These are phyloP conservation scores for Calocybe gangraenosa DNA, from an alignment of 768 basidiomycete species.

Conservation along the genomic window DNA sequence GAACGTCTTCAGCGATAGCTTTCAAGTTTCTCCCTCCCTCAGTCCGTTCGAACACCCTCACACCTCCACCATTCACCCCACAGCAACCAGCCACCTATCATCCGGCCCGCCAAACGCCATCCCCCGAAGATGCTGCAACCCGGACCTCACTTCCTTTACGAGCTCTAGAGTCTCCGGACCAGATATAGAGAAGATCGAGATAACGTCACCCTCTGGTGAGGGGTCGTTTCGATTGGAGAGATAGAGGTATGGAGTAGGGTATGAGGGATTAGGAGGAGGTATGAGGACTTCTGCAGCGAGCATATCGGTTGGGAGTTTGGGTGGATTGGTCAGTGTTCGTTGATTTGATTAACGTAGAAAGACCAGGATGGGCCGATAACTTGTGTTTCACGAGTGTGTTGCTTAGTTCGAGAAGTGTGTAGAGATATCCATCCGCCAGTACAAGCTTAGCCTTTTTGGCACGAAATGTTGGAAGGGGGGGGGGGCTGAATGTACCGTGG, in stretches of 20 bases:
- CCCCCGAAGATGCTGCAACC: slow-evolving; percentile 65
- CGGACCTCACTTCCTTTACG: slow-evolving; percentile 61
- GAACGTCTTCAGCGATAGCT: slow-evolving; percentile 43
- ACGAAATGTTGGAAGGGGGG: not conserved
- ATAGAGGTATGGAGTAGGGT: slow-evolving; percentile 60
- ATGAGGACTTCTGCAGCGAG: slow-evolving; percentile 69
- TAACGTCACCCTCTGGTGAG: slow-evolving; percentile 62
- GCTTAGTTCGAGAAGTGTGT: slow-evolving; percentile 65
- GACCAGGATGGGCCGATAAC: slow-evolving; percentile 38
- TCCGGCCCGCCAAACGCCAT: slow-evolving; percentile 64
- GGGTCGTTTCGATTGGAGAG: slow-evolving; percentile 75
- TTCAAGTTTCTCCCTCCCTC: slow-evolving; percentile 54
- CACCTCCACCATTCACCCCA: slow-evolving; percentile 58
- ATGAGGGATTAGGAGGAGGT: slow-evolving; percentile 46
- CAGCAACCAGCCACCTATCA: slow-evolving; percentile 57
- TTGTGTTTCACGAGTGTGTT: slow-evolving; percentile 54
- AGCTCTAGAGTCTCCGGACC: slow-evolving; percentile 42
- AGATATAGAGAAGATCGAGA: slow-evolving; percentile 74
- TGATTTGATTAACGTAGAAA: slow-evolving; percentile 40
- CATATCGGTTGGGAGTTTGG: slow-evolving; percentile 44
- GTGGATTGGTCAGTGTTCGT: slow-evolving; percentile 45
- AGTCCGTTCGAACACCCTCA: slow-evolving; percentile 67
- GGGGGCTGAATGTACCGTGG: slow-evolving; percentile 44
- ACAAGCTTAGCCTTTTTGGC: not conserved
- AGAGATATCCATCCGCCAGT: slow-evolving; percentile 47